These are phyloP conservation scores for Apiotrichum sp. DNA, from an alignment of 1,284 basidiomycete genomes.

Conservation along the genomic window DNA sequence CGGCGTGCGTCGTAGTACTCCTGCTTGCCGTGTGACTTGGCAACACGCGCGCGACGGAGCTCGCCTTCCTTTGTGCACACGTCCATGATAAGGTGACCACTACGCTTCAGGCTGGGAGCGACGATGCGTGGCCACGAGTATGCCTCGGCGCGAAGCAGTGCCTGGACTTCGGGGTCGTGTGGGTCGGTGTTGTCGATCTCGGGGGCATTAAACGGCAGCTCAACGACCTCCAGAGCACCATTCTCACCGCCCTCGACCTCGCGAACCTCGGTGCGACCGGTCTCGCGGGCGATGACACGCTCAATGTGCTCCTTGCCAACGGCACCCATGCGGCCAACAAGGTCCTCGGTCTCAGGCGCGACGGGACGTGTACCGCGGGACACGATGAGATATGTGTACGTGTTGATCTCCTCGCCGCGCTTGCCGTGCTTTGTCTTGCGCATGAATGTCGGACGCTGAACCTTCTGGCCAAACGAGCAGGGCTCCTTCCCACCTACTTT, in stretches of 20 bases:
- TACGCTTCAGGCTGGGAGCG: slow-evolving; percentile 81
- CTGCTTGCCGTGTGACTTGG: slow-evolving; percentile 89
- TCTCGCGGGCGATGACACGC: slow-evolving; percentile 19
- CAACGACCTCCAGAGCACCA: slow-evolving; percentile 22
- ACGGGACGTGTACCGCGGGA: slow-evolving; percentile 65
- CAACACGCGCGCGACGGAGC: slow-evolving; percentile 84
- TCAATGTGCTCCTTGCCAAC: slow-evolving; percentile 34
- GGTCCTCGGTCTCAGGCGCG: not conserved
- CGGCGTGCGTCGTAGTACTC: slow-evolving; percentile 93
- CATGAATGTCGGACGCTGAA: slow-evolving; percentile 78
- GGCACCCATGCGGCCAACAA: slow-evolving; percentile 26
- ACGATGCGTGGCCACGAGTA: slow-evolving; percentile 86
- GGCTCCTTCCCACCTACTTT: slow-evolving; percentile 49
- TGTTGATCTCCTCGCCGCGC: slow-evolving; percentile 74
- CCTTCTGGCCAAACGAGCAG: slow-evolving; percentile 79
- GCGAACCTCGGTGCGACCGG: slow-evolving; percentile 24
- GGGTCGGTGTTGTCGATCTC: not conserved
- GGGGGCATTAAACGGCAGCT: not conserved
- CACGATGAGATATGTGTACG: slow-evolving; percentile 87
- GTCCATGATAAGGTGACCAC: slow-evolving; percentile 89
- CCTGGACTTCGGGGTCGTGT: slow-evolving; percentile 5
- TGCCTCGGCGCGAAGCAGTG: slow-evolving; percentile 46
- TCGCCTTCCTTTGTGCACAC: slow-evolving; percentile 75
- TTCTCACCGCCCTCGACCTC: slow-evolving; percentile 37
- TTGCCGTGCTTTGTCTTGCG: slow-evolving; percentile 80